These are phyloP conservation scores for Scedosporium apiospermum DNA, from an alignment of 2,329 filamentous ascomycete genomes.

Conservation along the genomic window DNA sequence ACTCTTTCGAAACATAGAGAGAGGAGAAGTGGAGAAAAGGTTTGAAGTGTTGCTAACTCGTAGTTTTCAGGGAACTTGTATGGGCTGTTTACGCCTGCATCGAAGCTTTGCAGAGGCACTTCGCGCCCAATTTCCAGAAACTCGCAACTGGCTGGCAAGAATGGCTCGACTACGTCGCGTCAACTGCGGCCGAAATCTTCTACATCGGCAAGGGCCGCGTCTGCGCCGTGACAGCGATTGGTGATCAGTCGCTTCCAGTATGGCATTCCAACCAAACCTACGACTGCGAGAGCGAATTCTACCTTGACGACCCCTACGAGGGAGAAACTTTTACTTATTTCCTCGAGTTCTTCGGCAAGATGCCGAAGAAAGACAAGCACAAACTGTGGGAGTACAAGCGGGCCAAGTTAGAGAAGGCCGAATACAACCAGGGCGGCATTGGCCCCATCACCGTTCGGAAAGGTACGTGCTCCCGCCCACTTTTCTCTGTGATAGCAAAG, in stretches of 20 bases:
- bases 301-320: conserved; percentile 31
- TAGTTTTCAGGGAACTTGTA: conserved; percentile 22
- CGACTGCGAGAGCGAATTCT: conserved; percentile 22
- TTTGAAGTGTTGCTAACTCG: too few species aligned
- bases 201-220: conserved; percentile 26
- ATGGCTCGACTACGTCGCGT: conserved; percentile 30
- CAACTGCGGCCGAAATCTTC: conserved; percentile 26
- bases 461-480: conserved; percentile 11
- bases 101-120: conserved; percentile 22
- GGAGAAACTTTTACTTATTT: conserved; percentile 32
- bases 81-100: conserved; percentile 32
- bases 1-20: background rate
- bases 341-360: conserved; percentile 25
- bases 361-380: conserved; percentile 22
- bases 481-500: too few species aligned
- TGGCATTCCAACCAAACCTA: conserved; percentile 20
- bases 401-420: conserved; percentile 23
- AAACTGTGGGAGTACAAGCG: conserved; percentile 28
- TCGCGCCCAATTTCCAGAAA: conserved; percentile 12
- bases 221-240: conserved; percentile 27
- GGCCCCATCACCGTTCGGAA: conserved; percentile 31
- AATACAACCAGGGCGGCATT: conserved; percentile 24
- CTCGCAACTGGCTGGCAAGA: conserved; percentile 25
- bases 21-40: background rate
- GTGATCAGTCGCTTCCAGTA: conserved; percentile 22